Conservation (phyloP, 805 yeast genomes). For the Schizosaccharomyces pombe region DNA sequence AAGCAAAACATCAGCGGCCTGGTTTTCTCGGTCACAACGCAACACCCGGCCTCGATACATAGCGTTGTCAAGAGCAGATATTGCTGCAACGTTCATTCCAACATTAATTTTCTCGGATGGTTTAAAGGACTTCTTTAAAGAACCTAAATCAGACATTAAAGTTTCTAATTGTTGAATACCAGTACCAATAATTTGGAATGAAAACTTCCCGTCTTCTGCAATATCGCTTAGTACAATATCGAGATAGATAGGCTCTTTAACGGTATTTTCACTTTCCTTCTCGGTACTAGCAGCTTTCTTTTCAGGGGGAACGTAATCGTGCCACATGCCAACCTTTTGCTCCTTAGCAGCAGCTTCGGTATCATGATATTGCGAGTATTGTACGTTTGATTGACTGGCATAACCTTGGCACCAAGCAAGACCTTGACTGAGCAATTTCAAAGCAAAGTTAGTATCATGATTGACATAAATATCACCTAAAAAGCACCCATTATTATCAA, state of each 20-base stretch:
- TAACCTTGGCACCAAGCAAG: conserved; percentile 39
- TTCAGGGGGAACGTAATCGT: conserved; percentile 22
- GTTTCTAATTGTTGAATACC: background rate
- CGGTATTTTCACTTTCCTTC: conserved; percentile 6
- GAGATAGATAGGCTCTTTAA: conserved; percentile 13
- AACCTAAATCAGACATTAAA: background rate
- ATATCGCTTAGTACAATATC: conserved; percentile 17
- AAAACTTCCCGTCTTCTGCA: conserved; percentile 13
- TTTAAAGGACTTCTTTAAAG: too few species aligned
- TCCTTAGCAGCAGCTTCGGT: conserved; percentile 42
- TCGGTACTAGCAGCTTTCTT: too few species aligned
- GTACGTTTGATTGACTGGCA: conserved; percentile 26
- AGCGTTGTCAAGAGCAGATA: conserved; percentile 2
- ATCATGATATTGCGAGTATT: conserved; percentile 19
- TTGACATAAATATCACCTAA: conserved; percentile 43
- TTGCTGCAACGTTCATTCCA: background rate
- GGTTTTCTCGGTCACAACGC: conserved; percentile 3
- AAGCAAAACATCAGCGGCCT: background rate
- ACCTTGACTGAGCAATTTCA: conserved; percentile 35
- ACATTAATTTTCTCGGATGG: background rate
- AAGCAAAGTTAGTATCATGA: conserved; percentile 20
- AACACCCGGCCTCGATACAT: conserved; percentile 5
- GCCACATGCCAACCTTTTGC: conserved; percentile 43
- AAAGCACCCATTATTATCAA: conserved; percentile 62
- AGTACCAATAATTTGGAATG: conserved; percentile 4